These are phyloP conservation scores for Jaminaea rosea DNA, from an alignment of 1,284 basidiomycete genomes.

Conservation along the genomic window DNA sequence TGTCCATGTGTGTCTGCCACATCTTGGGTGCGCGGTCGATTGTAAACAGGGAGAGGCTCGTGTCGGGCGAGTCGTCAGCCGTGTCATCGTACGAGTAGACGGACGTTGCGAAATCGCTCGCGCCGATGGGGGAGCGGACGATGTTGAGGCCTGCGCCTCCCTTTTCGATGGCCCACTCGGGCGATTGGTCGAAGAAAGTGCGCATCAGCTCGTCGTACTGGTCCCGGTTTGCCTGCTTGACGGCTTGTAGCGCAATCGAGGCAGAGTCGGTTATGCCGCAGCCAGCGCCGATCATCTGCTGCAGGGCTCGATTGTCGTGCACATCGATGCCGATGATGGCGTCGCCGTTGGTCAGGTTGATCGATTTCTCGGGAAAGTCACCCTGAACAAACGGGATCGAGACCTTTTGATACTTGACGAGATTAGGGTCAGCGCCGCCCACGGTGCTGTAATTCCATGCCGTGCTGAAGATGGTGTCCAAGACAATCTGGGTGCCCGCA, in stretches of 20 bases:
- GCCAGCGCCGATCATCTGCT: not conserved
- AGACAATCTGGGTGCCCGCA: no score
- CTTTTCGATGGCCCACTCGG: constrained; percentile 9
- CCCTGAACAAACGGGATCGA: not conserved
- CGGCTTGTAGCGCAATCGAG: constrained; percentile 24
- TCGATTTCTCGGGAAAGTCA: not conserved
- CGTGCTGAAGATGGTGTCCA: no score
- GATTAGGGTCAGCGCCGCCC: not conserved
- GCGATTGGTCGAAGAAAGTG: constrained; percentile 18
- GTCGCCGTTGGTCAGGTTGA: not conserved
- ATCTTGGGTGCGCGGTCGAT: constrained; percentile 29
- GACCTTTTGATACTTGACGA: not conserved
- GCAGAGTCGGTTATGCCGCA: constrained; percentile 24
- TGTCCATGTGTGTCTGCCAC: constrained; percentile 19
- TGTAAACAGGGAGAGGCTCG: constrained; percentile 16
- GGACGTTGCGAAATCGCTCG: constrained; percentile 19
- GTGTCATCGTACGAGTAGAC: constrained; percentile 33
- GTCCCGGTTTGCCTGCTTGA: constrained; percentile 17
- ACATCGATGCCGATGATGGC: not conserved
- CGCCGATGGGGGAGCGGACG: constrained; percentile 26
- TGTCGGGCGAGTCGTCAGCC: constrained; percentile 18
- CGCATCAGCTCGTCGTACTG: constrained; percentile 28
- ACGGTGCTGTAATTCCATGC: not conserved
- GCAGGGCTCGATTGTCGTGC: not conserved
- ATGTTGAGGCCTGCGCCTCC: constrained; percentile 23